phyloP scores from a whole-genome alignment of 2,329 filamentous ascomycete species.

The Phyllosticta citrichinensis region DNA sequence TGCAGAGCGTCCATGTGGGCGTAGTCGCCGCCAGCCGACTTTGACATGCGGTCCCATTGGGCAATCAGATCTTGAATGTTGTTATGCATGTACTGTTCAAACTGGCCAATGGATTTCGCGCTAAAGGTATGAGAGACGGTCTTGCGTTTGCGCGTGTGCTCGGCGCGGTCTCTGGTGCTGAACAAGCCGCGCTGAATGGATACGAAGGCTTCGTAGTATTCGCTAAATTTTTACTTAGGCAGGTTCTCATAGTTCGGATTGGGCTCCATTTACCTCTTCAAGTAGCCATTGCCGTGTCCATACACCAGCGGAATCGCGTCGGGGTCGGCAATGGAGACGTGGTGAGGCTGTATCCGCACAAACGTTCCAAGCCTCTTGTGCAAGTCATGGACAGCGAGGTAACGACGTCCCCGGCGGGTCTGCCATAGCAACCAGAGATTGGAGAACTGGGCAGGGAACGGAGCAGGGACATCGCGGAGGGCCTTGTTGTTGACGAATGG shows the following conservation, averaged over 20 bases:
- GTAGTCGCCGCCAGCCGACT: conserved; percentile 42
- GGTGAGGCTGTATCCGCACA: conserved; percentile 73
- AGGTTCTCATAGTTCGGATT: neutral
- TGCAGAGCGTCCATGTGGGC: conserved; percentile 62
- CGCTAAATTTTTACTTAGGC: conserved; percentile 36
- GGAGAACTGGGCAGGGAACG: conserved; percentile 57
- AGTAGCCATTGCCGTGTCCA: conserved; percentile 47
- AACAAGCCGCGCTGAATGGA: conserved; percentile 78
- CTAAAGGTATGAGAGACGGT: conserved; percentile 80
- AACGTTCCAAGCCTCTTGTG: conserved; percentile 72
- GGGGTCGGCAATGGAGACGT: conserved; percentile 72
- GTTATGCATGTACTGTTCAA: conserved; percentile 78
- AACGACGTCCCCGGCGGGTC: conserved; percentile 49
- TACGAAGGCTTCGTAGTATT: conserved; percentile 88
- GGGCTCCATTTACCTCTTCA: conserved; percentile 33
- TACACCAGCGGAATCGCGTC: conserved; percentile 69
- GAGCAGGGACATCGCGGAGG: conserved; percentile 47
- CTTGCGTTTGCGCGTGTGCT: conserved; percentile 85
- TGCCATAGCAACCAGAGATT: conserved; percentile 70
- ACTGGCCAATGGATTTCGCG: conserved; percentile 68
- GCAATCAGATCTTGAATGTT: conserved; percentile 66
- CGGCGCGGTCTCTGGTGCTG: conserved; percentile 72
- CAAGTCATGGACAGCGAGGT: conserved; percentile 53
- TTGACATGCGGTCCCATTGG: conserved; percentile 59
- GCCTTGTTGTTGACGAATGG: conserved; percentile 51